These are phyloP conservation scores for Sugiyamaella neomexicana DNA, from an alignment of 1,139 yeast genomes.

Conservation along the genomic window DNA sequence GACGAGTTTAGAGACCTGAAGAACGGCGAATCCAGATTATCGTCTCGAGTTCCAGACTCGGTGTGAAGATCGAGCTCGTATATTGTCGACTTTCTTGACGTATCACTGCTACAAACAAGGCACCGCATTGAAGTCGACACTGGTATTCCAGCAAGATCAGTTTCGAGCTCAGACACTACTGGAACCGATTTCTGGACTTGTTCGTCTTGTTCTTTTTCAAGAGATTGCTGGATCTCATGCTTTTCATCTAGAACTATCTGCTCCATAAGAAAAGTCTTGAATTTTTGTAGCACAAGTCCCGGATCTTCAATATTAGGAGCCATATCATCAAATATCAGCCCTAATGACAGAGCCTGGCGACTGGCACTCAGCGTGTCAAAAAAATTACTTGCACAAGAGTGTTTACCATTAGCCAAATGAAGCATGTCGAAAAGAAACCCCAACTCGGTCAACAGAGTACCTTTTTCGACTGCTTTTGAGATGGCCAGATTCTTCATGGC, in stretches of 20 bases:
- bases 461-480: slow-evolving; percentile 1
- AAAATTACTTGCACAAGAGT: slow-evolving; percentile 73
- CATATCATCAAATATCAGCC: slow-evolving; percentile 52
- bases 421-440: slow-evolving; percentile 94
- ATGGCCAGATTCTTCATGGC: slow-evolving; percentile 56
- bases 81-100: slow-evolving; percentile 13
- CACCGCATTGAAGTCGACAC: slow-evolving; percentile 24
- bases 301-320: slow-evolving; percentile 12
- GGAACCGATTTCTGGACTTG: not conserved
- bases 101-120: slow-evolving; percentile 27
- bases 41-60: slow-evolving; percentile 6
- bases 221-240: slow-evolving; percentile 1
- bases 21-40: slow-evolving; percentile 19
- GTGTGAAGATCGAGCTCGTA: slow-evolving; percentile 21
- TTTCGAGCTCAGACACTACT: slow-evolving; percentile 11
- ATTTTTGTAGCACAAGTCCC: slow-evolving; percentile 48
- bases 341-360: slow-evolving; percentile 45
- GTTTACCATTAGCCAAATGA: slow-evolving; percentile 70
- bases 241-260: slow-evolving; percentile 49
- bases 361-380: slow-evolving; percentile 48
- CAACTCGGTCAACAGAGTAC: slow-evolving; percentile 62
- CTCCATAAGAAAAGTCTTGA: slow-evolving; percentile 60
- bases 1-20: slow-evolving; percentile 60
- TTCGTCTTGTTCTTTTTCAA: no score
- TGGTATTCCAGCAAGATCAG: slow-evolving; percentile 19